These are phyloP conservation scores for Solanum tarapatanum DNA, from an alignment of 257 asterid species.

Conservation along the genomic window DNA sequence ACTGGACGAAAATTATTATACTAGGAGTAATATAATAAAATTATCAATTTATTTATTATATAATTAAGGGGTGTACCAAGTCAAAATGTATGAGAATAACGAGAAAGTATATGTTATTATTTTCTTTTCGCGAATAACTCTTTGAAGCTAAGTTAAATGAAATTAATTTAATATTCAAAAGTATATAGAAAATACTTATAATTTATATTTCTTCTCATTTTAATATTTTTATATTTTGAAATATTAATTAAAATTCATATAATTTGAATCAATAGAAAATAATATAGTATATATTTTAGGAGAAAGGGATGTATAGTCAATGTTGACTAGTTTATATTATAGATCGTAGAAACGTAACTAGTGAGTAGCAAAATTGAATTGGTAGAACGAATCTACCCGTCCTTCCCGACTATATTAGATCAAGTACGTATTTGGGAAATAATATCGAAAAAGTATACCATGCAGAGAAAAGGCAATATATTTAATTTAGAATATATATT, in stretches of 20 bases:
- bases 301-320: neutral
- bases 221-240: neutral
- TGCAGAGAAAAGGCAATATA: neutral
- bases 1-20: neutral
- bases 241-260: neutral
- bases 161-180: neutral
- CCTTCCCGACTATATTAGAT: neutral
- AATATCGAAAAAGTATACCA: neutral
- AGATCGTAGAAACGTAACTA: too few species aligned
- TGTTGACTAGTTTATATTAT: neutral
- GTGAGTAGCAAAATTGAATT: neutral
- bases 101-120: neutral
- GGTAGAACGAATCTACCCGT: neutral
- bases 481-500: neutral
- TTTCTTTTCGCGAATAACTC: neutral
- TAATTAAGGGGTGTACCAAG: too few species aligned
- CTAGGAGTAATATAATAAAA: neutral
- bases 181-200: too few species aligned
- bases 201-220: neutral
- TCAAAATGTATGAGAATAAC: too few species aligned
- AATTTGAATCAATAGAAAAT: neutral
- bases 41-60: neutral
- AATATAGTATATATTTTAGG: neutral
- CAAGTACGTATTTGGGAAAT: neutral
- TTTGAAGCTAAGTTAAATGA: neutral